Evolutionary conservation across 805 yeast species (phyloP), one percentile per base, ranked within the genome.

Genomic region (Pichia rugopelliculosa): DNA sequence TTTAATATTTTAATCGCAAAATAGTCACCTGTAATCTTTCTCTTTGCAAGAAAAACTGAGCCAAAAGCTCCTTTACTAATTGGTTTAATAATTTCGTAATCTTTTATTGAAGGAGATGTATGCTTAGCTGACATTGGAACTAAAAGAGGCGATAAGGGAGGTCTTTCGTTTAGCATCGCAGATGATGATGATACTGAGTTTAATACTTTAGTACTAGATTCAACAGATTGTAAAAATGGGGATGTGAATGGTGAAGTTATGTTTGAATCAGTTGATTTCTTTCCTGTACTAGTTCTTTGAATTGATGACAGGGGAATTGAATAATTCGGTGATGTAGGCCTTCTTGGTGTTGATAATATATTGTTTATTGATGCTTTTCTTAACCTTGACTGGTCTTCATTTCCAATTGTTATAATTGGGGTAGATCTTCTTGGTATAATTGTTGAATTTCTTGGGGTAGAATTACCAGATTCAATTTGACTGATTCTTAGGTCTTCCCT

Each of bases 61-160:
- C 99, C 99, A 72, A 90, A 93, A 0, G 99, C 99, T 38, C 99
- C 99, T 59, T 88, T 87, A 59, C 96, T 87, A 44, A 93, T 88
- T 0, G 99, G 96, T 61, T 89, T 88, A 47, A 93, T 70, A 26
- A 93, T 78, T 57, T 88, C 96, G 64, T 89, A 93, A 62, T 95
- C 98, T 50, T 75, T 77, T 26, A 91, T 88, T 2, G 87, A 81
- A 0, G 95, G 93, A 3, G 73, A 67, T 0, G 69, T 56, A 0
- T 85, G 74, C 51, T 79, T 77, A 30, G 68, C 65, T 2, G 84
- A 74, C 11, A 80, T 76, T 1, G 91, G 82, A 1, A 87, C 77
- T 39, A 89, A 64, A 20, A 89, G 66, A 0, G 96, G 96, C 0
- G 96, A 87, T 27, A 87, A 61, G 6, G 95, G 96, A 3, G 84